Percentiles rank a stretch among this genome's conserved stretches.
These are phyloP conservation scores for Xylariaceae sp. DNA, from an alignment of 2,329 filamentous ascomycete genomes.

Conservation along the genomic window DNA sequence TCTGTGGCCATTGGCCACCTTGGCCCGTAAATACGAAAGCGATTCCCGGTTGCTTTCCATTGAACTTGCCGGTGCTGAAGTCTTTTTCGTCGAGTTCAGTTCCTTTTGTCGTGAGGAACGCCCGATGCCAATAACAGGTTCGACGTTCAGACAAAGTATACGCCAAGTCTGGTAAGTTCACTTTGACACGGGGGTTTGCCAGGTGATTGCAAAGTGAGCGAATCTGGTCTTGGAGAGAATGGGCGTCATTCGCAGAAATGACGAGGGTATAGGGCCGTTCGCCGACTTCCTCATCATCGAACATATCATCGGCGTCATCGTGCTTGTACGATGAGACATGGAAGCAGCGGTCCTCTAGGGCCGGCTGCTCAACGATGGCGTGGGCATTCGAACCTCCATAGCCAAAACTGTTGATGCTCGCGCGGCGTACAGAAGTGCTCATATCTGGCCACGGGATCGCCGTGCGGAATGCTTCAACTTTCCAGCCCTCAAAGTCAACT, in stretches of 20 bases:
- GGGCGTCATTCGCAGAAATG: constrained; percentile 25
- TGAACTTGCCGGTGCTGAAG: constrained; percentile 3
- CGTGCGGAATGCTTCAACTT: constrained; percentile 14
- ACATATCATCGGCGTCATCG: constrained; percentile 4
- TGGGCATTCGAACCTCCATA: constrained; percentile 35
- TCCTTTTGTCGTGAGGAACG: constrained; percentile 16
- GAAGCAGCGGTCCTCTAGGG: neutral
- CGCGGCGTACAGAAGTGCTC: constrained; percentile 12
- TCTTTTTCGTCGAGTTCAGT: constrained; percentile 1
- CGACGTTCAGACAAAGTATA: constrained; percentile 29
- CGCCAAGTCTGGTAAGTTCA: constrained; percentile 23
- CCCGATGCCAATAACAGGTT: constrained; percentile 18
- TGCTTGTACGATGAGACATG: constrained; percentile 8
- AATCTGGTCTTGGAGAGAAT: constrained; percentile 22
- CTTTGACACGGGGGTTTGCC: constrained; percentile 22
- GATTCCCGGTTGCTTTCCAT: neutral
- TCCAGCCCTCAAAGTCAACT: constrained; percentile 16
- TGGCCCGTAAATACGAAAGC: constrained; percentile 24
- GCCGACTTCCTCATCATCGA: constrained; percentile 20
- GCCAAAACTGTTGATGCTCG: constrained; percentile 34
- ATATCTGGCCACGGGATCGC: constrained; percentile 23
- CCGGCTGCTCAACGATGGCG: constrained; percentile 19
- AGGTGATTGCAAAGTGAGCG: constrained; percentile 22
- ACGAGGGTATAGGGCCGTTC: constrained; percentile 9
- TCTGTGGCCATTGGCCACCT: constrained; percentile 24